These are phyloP conservation scores for Alliaria petiolata DNA, from an alignment of 345 rosid genomes.

Conservation along the genomic window DNA sequence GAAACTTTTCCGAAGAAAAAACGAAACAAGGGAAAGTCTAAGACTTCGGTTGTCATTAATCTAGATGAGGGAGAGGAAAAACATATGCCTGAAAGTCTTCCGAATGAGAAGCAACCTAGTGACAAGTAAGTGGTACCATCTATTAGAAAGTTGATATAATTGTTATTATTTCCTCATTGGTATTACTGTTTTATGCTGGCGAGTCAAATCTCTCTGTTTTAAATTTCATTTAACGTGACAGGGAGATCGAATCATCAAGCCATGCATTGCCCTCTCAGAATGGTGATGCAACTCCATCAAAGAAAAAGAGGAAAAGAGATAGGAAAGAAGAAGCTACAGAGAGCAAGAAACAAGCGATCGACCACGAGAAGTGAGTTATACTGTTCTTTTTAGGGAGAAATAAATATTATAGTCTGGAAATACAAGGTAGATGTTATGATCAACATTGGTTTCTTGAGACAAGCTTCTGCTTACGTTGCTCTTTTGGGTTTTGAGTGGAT, in stretches of 20 bases:
- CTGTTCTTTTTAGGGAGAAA: constrained; percentile 31
- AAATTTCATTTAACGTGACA: too few species aligned
- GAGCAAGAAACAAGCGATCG: background rate
- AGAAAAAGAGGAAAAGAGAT: constrained; percentile 36
- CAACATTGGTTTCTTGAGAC: too few species aligned
- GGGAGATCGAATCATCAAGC: background rate
- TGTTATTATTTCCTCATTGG: too few species aligned
- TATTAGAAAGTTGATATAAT: too few species aligned
- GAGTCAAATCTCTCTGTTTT: too few species aligned
- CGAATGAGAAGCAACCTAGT: constrained; percentile 29
- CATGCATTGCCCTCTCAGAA: background rate
- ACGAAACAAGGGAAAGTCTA: constrained; percentile 6
- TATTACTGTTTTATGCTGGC: too few species aligned
- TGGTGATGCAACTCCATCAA: constrained; percentile 8
- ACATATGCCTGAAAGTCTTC: constrained; percentile 2
- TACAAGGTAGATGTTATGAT: too few species aligned
- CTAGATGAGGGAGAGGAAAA: background rate
- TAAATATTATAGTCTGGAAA: too few species aligned
- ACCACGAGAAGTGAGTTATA: background rate
- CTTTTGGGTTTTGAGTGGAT: too few species aligned
- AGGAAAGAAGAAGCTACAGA: constrained; percentile 30
- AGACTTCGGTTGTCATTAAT: background rate
- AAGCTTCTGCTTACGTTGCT: too few species aligned
- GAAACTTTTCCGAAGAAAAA: constrained; percentile 13
- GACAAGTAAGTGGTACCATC: constrained; percentile 17